Base-by-base conservation (phyloP, 1,139 yeast genomes). In the Pichia sorboxylosa region DNA sequence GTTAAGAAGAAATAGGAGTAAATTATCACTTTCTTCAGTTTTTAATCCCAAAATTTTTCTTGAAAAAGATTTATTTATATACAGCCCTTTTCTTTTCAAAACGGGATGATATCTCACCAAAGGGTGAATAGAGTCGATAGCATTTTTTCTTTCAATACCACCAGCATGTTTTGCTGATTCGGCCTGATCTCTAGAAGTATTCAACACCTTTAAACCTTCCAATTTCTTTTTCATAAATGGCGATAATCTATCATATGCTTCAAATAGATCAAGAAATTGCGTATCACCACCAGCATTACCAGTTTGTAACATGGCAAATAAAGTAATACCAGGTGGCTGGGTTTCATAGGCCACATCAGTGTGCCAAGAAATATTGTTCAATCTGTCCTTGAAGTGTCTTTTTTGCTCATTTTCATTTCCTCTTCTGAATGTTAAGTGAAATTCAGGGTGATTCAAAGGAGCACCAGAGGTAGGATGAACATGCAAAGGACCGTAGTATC, bases 401-500 rank as follows among this genome's bases (percentile, higher is more conserved):
- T 57, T 48, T 20, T 49, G 48, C 38, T 58, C 56, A 17, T 45
- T 44, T 18, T 56, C 59, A 45, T 63, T 65, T 17, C 70, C 65
- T 44, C 70, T 61, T 42, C 73, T 62, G 53, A 66, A 74, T 13
- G 74, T 73, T 31, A 75, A 57, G 47, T 76, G 85, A 41, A 78
- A 60, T 44, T 76, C 76, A 2, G 77, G 70, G 45, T 61, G 57
- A 34, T 57, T 66, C 36, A 59, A 57, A 26, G 87, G 85, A 8
- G 79, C 67, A 6, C 82, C 80, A 5, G 82, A 70, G 3, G 82
- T 73, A 34, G 84, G 83, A 49, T 79, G 87, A 37, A 73, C 63
- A 55, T 79, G 87, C 33, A 76, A 61, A 11, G 72, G 70, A n/a
- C 87, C 85, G 54, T 66, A 78, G 51, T 74, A 67, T 31, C 59